Evolutionary conservation across 2,329 filamentous ascomycete species (phyloP), one percentile per base, ranked within the genome.

Genomic region (Lasiodiplodia sp.): DNA sequence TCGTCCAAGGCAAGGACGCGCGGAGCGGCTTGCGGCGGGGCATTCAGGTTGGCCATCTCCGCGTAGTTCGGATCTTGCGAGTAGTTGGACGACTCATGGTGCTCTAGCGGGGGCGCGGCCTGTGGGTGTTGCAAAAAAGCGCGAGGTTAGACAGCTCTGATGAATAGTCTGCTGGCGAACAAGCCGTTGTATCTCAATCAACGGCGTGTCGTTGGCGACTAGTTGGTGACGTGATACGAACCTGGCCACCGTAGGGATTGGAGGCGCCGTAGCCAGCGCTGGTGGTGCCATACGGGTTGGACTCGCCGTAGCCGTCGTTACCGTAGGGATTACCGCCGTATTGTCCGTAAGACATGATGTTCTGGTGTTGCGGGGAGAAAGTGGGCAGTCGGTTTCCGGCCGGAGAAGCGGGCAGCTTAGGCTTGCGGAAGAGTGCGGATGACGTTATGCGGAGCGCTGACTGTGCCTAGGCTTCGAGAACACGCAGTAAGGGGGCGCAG

Each of bases 281-380:
- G 80, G 44, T 21, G 10, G 44, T 47, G 63, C 78, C 79, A 66
- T 82, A 82, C 10, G 80, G 79, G 71, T 82, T 80, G 14, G 69
- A 71, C 14, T 69, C 70, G 49, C 69, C 70, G 40, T 71, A 70
- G 65, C 38, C 38, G 25, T 74, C 70, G 68, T 69, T 70, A 80
- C 81, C 77, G 77, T 92, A 92, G 49, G 89, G 89, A 76, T 91
- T 91, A 71, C 82, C 82, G 71, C 81, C 78, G 72, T 85, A 85
- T 68, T 86, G 85, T 72, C 86, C 83, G 38, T 77, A 69, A 18
- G 28, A 40, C 18, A 74, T 55, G 75, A 47, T 76, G 73, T 1
- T 34, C 12, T 68, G 68, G 40, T 73, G 11, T 62, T 5, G 40
- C 71, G 37, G 71, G 73, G 8, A 73, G 76, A 58, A 21, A 44